These are phyloP conservation scores for Botrytis sinoallii DNA, from an alignment of 2,329 filamentous ascomycete species.

Conservation along the genomic window DNA sequence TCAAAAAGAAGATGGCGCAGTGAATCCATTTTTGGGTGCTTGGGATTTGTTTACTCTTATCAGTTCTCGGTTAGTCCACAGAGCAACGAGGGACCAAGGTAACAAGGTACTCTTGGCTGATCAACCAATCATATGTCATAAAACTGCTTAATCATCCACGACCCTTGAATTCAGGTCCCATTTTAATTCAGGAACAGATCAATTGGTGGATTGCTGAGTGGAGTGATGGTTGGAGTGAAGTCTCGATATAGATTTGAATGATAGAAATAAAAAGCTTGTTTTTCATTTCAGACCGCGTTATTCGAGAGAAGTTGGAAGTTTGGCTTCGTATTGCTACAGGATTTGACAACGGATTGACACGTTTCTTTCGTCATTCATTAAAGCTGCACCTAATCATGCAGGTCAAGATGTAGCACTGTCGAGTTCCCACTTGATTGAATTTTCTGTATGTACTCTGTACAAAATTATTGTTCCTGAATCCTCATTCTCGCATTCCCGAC, in stretches of 20 bases:
- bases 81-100: conserved; percentile 3
- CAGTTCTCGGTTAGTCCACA: background rate
- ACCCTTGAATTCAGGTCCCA: background rate
- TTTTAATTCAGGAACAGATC: conserved; percentile 15
- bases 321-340: background rate
- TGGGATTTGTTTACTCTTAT: conserved; percentile 15
- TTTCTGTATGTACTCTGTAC: background rate
- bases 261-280: conserved; percentile 8
- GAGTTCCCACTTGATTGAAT: conserved; percentile 8
- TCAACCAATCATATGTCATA: background rate
- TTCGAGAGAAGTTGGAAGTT: background rate
- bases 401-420: conserved; percentile 1
- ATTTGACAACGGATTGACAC: conserved; percentile 3
- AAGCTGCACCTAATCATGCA: conserved; percentile 9
- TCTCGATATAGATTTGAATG: conserved; percentile 8
- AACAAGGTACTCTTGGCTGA: background rate
- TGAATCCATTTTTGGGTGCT: background rate
- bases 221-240: conserved; percentile 3
- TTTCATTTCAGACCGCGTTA: background rate
- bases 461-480: conserved; percentile 5
- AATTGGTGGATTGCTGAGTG: background rate
- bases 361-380: conserved; percentile 10
- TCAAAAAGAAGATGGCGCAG: conserved; percentile 19
- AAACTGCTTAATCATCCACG: background rate
- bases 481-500: background rate